These are phyloP conservation scores for Albifimbria verrucaria DNA, from an alignment of 2,329 filamentous ascomycete genomes.

Conservation along the genomic window DNA sequence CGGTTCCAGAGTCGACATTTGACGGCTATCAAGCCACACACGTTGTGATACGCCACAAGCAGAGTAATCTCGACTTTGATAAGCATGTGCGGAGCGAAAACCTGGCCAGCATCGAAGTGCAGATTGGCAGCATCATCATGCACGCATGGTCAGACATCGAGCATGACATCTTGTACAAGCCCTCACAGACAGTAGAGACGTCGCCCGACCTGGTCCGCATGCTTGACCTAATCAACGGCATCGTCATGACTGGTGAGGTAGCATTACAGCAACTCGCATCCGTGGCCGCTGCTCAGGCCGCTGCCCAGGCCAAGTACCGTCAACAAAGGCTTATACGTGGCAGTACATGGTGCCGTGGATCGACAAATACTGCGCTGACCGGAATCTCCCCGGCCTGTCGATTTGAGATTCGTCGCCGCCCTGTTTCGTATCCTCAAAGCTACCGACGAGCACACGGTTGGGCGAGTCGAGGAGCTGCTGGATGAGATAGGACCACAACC, in stretches of 20 bases:
- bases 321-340: not conserved
- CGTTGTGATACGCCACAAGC: not conserved
- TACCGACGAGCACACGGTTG: not conserved
- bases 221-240: slow-evolving; percentile 6
- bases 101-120: slow-evolving; percentile 5
- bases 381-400: not conserved
- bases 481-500: not conserved
- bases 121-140: slow-evolving; percentile 6
- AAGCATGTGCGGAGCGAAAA: not conserved
- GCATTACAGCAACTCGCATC: not conserved
- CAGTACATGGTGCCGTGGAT: not conserved
- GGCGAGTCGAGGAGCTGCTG: not conserved
- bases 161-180: slow-evolving; percentile 6
- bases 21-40: not conserved
- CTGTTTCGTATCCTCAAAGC: not conserved
- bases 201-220: slow-evolving; percentile 4
- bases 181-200: not conserved
- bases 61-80: not conserved
- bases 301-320: not conserved
- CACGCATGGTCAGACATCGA: slow-evolving; percentile 8
- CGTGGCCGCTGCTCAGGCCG: not conserved
- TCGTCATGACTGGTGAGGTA: slow-evolving; percentile 4
- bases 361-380: not conserved
- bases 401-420: not conserved
- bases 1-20: not conserved